phyloP scores from a whole-genome alignment of 345 rosid genomes.

The Rubroshorea leprosula region DNA sequence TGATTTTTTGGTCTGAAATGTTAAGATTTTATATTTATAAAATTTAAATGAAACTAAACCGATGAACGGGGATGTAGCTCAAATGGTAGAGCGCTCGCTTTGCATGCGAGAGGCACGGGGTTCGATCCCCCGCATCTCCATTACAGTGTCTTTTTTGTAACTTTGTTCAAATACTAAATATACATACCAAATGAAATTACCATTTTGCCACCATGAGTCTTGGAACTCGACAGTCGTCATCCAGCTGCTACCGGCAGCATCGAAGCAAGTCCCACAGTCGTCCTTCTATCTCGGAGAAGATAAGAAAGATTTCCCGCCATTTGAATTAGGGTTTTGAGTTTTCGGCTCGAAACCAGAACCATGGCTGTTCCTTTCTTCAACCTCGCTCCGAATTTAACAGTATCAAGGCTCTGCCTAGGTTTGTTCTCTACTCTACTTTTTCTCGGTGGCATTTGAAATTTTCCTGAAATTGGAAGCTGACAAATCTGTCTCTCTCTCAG shows the following conservation, averaged over 20 bases:
- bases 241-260: no score
- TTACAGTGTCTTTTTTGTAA: no score
- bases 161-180: not conserved
- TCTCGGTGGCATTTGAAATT: not conserved
- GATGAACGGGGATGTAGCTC: conserved; percentile 99
- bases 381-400: conserved; percentile 38
- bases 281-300: not conserved
- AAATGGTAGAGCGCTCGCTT: conserved; percentile 93
- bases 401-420: conserved; percentile 60
- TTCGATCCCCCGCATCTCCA: conserved; percentile 95
- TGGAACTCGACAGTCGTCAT: no score
- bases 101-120: conserved; percentile 94
- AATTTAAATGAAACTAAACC: no score
- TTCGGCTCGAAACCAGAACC: not conserved
- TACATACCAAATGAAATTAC: not conserved
- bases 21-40: no score
- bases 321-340: not conserved
- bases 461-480: not conserved
- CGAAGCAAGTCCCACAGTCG: not conserved
- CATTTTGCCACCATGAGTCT: no score
- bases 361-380: conserved; percentile 45
- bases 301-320: not conserved
- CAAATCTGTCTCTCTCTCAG: conserved; percentile 19
- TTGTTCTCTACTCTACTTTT: not conserved
- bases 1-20: no score